Percentiles rank a stretch among this genome's conserved stretches.
Evolutionary conservation across 202 grass and related monocot genomes (phyloP).

Genomic region (Saccharum hybrid): DNA sequence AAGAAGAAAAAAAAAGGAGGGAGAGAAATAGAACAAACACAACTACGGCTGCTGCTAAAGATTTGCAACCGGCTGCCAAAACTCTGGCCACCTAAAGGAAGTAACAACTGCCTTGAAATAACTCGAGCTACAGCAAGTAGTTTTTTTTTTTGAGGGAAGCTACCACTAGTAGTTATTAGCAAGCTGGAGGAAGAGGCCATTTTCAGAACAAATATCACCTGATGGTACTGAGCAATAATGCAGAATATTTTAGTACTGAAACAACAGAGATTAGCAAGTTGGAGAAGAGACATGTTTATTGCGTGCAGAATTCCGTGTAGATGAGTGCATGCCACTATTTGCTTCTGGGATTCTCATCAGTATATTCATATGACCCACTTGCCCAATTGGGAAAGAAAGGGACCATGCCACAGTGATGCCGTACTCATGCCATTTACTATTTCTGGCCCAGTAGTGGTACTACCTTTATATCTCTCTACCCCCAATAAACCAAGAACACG

Average conservation of each 20-base stretch:
- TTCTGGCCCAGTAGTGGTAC: constrained; percentile 34
- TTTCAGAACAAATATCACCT: constrained; percentile 10
- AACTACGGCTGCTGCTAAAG: not conserved
- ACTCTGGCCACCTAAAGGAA: too few species aligned
- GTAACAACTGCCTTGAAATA: not conserved
- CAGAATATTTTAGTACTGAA: not conserved
- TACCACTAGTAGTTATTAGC: not conserved
- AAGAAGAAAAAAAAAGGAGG: not conserved
- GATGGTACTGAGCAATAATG: not conserved
- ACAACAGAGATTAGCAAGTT: not conserved
- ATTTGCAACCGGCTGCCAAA: not conserved
- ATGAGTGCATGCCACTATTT: constrained; percentile 49
- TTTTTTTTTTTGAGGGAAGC: too few species aligned
- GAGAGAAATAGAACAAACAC: not conserved
- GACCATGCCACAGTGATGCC: constrained; percentile 26
- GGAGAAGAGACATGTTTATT: constrained; percentile 10
- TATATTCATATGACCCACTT: constrained; percentile 40
- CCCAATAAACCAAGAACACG: constrained; percentile 32
- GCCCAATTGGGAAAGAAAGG: constrained; percentile 58
- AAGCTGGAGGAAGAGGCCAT: not conserved
- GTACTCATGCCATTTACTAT: constrained; percentile 48
- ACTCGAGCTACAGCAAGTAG: not conserved
- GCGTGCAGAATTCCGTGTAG: constrained; percentile 5
- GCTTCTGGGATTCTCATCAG: constrained; percentile 37
- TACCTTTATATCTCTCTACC: not conserved